Evolutionary conservation across 305 asterid genomes (phyloP).

Genomic region (Solanum hybrid): DNA sequence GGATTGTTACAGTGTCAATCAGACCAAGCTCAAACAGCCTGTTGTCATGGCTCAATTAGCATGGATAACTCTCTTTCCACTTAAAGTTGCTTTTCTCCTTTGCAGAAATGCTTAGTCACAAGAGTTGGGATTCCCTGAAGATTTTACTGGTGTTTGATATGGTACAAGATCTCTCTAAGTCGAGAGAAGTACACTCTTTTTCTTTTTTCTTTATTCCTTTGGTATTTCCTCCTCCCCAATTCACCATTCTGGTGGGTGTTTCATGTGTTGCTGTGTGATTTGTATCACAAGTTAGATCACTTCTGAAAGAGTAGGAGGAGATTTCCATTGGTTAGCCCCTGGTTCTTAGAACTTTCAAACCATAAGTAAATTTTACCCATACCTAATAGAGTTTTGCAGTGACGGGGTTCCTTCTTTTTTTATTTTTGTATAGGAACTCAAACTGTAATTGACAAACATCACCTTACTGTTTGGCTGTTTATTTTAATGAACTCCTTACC

Average conservation of each 20-base stretch:
- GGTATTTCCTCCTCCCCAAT: background rate
- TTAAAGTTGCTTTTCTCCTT: slow-evolving; percentile 42
- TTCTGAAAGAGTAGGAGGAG: background rate
- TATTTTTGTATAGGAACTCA: background rate
- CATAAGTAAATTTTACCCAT: background rate
- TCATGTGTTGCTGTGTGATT: background rate
- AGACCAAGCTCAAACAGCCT: slow-evolving; percentile 33
- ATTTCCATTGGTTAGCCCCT: background rate
- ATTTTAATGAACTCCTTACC: background rate
- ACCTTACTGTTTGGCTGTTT: background rate
- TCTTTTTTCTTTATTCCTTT: slow-evolving; percentile 4
- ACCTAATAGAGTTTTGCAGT: background rate
- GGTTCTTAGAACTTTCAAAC: background rate
- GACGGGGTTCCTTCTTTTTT: background rate
- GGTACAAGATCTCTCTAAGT: slow-evolving; percentile 12
- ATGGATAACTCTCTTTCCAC: slow-evolving; percentile 13
- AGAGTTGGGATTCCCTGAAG: slow-evolving; percentile 29
- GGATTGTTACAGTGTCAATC: slow-evolving; percentile 12
- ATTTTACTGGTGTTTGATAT: slow-evolving; percentile 20
- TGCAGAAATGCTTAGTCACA: slow-evolving; percentile 46
- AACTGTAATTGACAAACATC: background rate
- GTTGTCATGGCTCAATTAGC: slow-evolving; percentile 13
- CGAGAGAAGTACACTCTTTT: background rate
- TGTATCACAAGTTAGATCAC: background rate
- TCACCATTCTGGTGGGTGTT: background rate